Conservation (phyloP, 768 basidiomycete species). For the Agaricus sinodeliciosus region DNA sequence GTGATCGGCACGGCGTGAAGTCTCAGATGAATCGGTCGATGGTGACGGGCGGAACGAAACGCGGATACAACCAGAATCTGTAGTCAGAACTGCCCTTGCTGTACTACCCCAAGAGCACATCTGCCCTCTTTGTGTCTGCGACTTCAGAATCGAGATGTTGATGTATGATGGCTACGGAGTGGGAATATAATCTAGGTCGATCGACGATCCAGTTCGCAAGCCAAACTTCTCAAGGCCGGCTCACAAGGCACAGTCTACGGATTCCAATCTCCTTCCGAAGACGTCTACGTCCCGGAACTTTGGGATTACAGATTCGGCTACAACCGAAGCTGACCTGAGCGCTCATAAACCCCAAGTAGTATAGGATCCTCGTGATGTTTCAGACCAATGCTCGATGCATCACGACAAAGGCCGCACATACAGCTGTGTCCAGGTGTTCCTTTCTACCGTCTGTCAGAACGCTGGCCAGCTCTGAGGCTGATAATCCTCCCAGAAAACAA, state of each 20-base stretch:
- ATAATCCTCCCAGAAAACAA: neutral
- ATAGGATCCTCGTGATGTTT: constrained; percentile 28
- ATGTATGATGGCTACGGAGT: constrained; percentile 40
- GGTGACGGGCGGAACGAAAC: constrained; percentile 34
- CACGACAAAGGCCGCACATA: constrained; percentile 26
- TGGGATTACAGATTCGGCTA: constrained; percentile 45
- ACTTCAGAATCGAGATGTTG: constrained; percentile 27
- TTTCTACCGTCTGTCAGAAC: neutral
- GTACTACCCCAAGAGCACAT: constrained; percentile 24
- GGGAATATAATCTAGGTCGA: constrained; percentile 29
- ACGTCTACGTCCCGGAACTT: constrained; percentile 40
- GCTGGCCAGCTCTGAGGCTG: neutral
- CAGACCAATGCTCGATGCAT: constrained; percentile 22
- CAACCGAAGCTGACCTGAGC: constrained; percentile 31
- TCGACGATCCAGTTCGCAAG: constrained; percentile 40
- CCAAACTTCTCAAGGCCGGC: constrained; percentile 36
- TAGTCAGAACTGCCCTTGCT: constrained; percentile 26
- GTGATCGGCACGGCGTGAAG: constrained; percentile 34
- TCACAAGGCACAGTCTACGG: constrained; percentile 37
- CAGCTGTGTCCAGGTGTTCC: neutral
- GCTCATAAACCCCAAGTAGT: constrained; percentile 28
- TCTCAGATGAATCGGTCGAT: constrained; percentile 36
- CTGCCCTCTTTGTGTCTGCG: constrained; percentile 33
- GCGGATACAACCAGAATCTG: constrained; percentile 34
- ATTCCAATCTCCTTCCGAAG: constrained; percentile 37